Base-by-base conservation (phyloP, 2,329 filamentous ascomycete species). In the Scedosporium boydii region DNA sequence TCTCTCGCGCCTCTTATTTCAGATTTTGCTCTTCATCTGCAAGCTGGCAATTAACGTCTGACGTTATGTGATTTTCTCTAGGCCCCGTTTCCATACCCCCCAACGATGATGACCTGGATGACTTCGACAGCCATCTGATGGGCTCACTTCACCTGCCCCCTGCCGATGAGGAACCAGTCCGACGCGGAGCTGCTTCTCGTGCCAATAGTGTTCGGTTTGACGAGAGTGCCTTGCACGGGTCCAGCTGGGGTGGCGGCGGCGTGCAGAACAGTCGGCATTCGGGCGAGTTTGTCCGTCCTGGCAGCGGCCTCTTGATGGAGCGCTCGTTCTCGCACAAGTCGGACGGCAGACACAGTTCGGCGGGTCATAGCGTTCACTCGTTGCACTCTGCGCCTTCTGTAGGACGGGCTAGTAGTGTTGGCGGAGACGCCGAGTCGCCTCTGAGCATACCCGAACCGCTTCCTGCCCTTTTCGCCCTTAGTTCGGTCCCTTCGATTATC, bases 161-260 rank as follows among this genome's bases (percentile, higher is more conserved):
- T 66, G 83, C 88, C 4, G 93, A 96, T 65, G 92, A 98, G 65
- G 89, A 93, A 71, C 90, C 90, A 38, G 87, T 91, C 63, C 86
- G 91, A 44, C 85, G 93, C 66, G 91, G 95, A 61, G 91, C 90
- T 21, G 89, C 91, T 18, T 99, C 95, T 18, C 85, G 95, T 68
- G 93, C 95, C 58, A 98, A 98, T 72, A 98, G 95, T 71, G 95
- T 99, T 68, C 90, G 95, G 44, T 99, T 99, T 70, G 95, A 98
- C 71, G 93, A 98, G 73, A 96, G 91, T 70, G 93, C 93, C 14
- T 86, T 96, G 68, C 92, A 96, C 69, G 89, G 91, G 58, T 92
- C 85, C 7, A 84, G 92, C 73, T 96, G 95, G 85, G 88, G 87
- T 46, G 77, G 77, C 34, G 34, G 34, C 34, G 34, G 34, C 34